Conservation (phyloP, 179 eudicot species). For the Heliamphora pulchella region DNA sequence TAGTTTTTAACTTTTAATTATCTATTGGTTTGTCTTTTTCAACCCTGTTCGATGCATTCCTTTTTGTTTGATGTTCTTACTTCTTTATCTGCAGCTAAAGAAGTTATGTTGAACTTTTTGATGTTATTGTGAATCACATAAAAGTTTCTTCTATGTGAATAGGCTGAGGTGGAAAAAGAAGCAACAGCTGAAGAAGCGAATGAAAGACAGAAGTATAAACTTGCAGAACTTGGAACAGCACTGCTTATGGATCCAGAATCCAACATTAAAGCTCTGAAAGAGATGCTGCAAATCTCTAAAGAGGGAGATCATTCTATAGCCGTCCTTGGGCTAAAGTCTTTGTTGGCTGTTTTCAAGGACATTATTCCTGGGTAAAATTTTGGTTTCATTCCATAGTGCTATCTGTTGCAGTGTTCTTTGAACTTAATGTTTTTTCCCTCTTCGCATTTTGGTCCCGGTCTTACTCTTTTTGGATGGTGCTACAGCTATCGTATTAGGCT, state of each 20-base stretch:
- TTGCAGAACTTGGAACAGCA: constrained; percentile 83
- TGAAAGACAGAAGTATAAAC: constrained; percentile 52
- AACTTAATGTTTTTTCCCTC: not conserved
- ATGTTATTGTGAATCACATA: not conserved
- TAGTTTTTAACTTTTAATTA: not conserved
- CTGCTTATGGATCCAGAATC: constrained; percentile 78
- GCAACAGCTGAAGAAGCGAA: constrained; percentile 60
- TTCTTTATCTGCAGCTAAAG: not conserved
- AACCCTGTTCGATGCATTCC: not conserved
- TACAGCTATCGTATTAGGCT: constrained; percentile 83
- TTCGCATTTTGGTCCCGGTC: not conserved
- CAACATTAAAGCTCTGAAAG: constrained; percentile 62
- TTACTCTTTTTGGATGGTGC: constrained; percentile 17
- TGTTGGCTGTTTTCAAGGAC: constrained; percentile 79
- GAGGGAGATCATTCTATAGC: constrained; percentile 55
- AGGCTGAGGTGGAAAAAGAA: constrained; percentile 85
- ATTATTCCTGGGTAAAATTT: constrained; percentile 78
- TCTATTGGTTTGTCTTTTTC: not conserved
- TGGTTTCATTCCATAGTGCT: not conserved
- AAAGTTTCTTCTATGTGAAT: constrained; percentile 19
- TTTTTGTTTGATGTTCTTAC: not conserved
- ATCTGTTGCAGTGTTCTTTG: not conserved
- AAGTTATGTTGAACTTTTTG: not conserved
- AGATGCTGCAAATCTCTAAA: constrained; percentile 68
- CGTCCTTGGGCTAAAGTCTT: constrained; percentile 57